Evolutionary conservation across 805 yeast genomes (phyloP), one percentile per base, ranked within the genome.

Genomic region (Yueomyces sp.): DNA sequence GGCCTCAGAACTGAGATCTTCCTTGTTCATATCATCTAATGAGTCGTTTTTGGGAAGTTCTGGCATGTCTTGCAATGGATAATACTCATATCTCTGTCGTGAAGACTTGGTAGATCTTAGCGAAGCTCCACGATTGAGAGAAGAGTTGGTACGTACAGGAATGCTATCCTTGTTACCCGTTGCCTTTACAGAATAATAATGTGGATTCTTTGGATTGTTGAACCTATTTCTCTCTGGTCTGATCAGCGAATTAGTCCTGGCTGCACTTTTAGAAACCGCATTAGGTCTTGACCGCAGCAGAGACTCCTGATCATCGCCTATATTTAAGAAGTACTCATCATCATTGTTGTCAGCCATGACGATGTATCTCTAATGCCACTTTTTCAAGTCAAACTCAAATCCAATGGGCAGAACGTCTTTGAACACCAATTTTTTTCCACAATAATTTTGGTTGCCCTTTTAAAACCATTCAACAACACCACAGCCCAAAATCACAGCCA

Each of bases 161-260:
- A 85, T 62, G 52, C 78, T 78, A 44, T 69, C 72, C 9, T 77
- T 67, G 53, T 81, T 79, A 47, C 79, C 80, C 38, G 78, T 74
- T 2, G 85, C 78, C 36, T 79, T 78, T 52, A 81, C 86, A 60
- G 85, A 86, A 60, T 83, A 86, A 62, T 70, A 83, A 45, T 80
- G 76, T 3, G 90, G 92, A 57, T 84, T 83, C 43, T 71, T 72
- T n/a, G 74, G 77, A 52, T 77, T 70, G 49, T 77, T 72, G 43
- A 73, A 56, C 40, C 77, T 65, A 37, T 82, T 78, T 51, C 97
- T 75, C 56, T 90, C 97, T 3, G 94, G 94, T 48, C 85, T 73
- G 32, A 90, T 82, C 48, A 90, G 67, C 0, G 96, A 83, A 51
- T 76, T 57, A 55, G 60, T 53, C 56, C 66, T 40, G 49, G 54